Base-by-base conservation (phyloP, 106 monocot species). In the Cymbidium sinense region DNA sequence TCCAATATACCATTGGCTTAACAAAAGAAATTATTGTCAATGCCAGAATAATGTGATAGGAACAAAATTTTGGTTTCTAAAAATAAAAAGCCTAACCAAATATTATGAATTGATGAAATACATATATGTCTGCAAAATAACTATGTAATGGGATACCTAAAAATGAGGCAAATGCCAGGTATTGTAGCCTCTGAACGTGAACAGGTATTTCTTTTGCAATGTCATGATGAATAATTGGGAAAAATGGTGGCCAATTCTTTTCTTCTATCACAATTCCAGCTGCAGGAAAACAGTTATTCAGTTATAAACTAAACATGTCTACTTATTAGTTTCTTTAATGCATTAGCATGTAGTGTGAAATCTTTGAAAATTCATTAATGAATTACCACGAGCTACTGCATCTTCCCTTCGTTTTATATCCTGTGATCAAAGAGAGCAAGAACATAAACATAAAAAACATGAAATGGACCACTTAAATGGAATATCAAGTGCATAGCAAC, bases 181-280 rank as follows among this genome's bases (percentile, higher is more conserved):
- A 99, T 52, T 99, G 98, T 82, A 99, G 74, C 75, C 88, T 90
- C 73, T 94, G 92, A 78, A 86, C 90, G 81, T 94, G 88, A 47
- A 90, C 83, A 31, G 98, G 98, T 78, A 99, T 99, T 77, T 99
- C 98, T 31, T 94, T 94, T 4, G 94, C 43, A 71, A 94, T 94
- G 39, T 99, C 98, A 89, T 99, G 98, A 80, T 99, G 98, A 76
- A 99, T 99, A 50, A 99, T 92, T 21, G 98, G 98, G 69, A 98
- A 94, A 73, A 94, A 78, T 5, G 96, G 92, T 2, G 96, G 96
- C 96, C 96, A 98, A 73, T 98, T 98, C 78, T 94, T 94, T 27
- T 87, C 98, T 21, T 99, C 94, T 15, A 81, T 76, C 44, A 90
- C 54, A 17, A 99, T 88, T 77, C 98, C 98, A 82, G 94, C 98